Base-by-base conservation (phyloP, 495 filamentous ascomycete species). In the Podospora pseudocomata region DNA sequence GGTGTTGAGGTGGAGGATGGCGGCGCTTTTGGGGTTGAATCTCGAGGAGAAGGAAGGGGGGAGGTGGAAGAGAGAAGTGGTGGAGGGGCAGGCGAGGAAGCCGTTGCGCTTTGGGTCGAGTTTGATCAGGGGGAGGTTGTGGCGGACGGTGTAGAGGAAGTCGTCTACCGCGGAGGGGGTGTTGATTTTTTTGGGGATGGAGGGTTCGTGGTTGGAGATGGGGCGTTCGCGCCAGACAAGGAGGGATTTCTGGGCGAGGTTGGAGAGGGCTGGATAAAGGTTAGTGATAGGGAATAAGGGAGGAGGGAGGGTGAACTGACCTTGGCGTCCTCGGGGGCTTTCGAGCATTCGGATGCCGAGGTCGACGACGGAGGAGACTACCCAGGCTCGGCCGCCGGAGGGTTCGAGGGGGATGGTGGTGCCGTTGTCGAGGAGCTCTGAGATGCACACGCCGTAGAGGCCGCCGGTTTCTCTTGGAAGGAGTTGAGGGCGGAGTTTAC, bases 341-440 rank as follows among this genome's bases (percentile, higher is more conserved):
- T 73, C 72, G 16, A 73, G 26, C 69, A 73, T 73, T 44, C 72
- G 58, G 59, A 73, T 7, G 18, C 72, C 72, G 1, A 73, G 63
- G 56, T 73, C 72, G 20, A 73, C 32, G 18, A 73, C 72, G 1
- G 69, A n/a, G 0, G 69, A 63, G 15, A 73, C 69, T 2, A 70
- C 62, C 57, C 70, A 69, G 0, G 69, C 67, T 56, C 67, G 32
- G 5, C 72, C 67, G 5, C 69, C 65, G 6, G 64, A 67, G 7
- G 44, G 62, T 9, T 71, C 72, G 16, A 73, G 63, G 44, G 71
- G 59, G 44, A 56, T 49, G 19, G 55, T 66, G 15, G n/a, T 4
- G 54, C 65, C 62, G 13, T 65, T 49, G 34, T 71, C 66, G n/a
- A 68, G 63, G 23, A 71, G 66, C 60, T 73, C 72, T 3, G 65